Conservation (phyloP, 441 rosid genomes). For the Raphanus hybrid region DNA sequence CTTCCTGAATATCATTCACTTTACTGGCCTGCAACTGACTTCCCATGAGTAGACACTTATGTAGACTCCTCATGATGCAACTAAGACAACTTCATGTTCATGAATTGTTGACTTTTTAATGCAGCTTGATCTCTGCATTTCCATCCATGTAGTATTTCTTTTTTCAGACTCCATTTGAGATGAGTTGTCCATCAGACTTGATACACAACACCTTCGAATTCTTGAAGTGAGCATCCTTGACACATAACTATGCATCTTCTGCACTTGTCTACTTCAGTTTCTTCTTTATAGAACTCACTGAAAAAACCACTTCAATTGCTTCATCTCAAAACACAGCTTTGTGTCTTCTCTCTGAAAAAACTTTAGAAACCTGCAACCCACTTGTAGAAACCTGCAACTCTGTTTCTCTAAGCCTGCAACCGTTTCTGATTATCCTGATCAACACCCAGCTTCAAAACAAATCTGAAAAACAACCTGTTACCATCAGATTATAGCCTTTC, state of each 20-base stretch:
- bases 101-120: neutral
- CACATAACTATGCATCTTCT: neutral
- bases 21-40: neutral
- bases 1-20: neutral
- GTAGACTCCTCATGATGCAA: neutral
- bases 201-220: neutral
- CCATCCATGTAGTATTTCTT: neutral
- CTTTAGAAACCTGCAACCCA: neutral
- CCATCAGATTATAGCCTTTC: neutral
- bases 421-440: neutral
- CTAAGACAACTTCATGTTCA: neutral
- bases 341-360: neutral
- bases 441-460: neutral
- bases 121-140: conserved; percentile 1
- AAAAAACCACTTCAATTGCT: neutral
- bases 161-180: neutral
- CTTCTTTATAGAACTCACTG: neutral
- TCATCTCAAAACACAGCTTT: neutral
- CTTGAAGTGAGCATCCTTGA: neutral
- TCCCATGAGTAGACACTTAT: neutral
- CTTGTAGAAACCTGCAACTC: neutral
- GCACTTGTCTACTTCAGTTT: neutral
- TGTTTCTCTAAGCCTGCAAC: neutral
- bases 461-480: neutral
- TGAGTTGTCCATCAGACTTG: neutral